These are phyloP conservation scores for Allium cepa DNA, from an alignment of 106 monocot species.

Conservation along the genomic window DNA sequence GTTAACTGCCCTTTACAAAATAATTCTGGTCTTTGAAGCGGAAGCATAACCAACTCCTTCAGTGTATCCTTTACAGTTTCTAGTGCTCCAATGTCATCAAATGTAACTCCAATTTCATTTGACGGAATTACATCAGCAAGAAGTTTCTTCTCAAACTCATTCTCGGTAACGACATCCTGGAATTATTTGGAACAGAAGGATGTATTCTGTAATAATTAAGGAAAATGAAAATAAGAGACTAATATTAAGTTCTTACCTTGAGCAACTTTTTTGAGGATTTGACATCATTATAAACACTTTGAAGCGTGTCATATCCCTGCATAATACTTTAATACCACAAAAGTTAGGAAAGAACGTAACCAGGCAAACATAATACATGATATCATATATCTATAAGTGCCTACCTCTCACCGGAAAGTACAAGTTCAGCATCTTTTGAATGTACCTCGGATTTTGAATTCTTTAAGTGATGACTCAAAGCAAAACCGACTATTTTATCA, in stretches of 20 bases:
- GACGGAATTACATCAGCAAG: conserved; percentile 93
- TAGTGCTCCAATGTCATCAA: conserved; percentile 94
- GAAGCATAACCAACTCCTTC: conserved; percentile 99
- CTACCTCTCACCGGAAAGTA: conserved; percentile 70
- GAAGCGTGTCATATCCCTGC: conserved; percentile 48
- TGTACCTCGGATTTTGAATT: conserved; percentile 14
- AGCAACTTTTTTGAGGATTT: conserved; percentile 75
- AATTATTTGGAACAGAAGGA: neutral
- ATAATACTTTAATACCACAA: conserved; percentile 37
- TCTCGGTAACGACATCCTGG: conserved; percentile 93
- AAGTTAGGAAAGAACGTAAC: neutral
- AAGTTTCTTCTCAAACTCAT: conserved; percentile 98
- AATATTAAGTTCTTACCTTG: conserved; percentile 27
- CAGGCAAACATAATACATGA: neutral
- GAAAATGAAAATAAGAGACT: neutral
- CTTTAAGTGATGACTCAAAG: conserved; percentile 57
- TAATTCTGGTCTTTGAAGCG: conserved; percentile 91
- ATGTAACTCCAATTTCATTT: conserved; percentile 92
- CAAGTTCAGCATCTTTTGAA: conserved; percentile 35
- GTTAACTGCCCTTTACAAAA: conserved; percentile 97
- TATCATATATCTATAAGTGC: neutral
- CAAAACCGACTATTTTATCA: conserved; percentile 73
- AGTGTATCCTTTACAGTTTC: conserved; percentile 97
- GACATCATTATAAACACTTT: conserved; percentile 45
- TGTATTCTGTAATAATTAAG: too few species aligned